Evolutionary conservation across 768 basidiomycete genomes (phyloP), one percentile per base, ranked within the genome.

Genomic region (Dendrothele bispora): DNA sequence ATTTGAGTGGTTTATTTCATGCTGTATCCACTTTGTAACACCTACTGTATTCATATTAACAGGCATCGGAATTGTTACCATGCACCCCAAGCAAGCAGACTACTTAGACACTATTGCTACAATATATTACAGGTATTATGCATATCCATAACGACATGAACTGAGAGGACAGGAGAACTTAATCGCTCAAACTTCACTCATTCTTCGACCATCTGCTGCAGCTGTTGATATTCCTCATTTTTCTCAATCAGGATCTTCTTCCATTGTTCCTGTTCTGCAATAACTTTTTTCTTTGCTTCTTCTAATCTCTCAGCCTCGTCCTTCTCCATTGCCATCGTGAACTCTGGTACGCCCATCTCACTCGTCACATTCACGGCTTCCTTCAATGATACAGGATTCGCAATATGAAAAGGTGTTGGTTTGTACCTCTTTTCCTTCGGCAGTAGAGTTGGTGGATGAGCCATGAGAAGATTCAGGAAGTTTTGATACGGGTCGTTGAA

Each of bases 401-500:
- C 80, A 7, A 78, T 66, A 56, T 91, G 83, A 61, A 89, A 88
- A 7, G 89, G 90, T 10, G 88, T 70, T 1, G 84, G 84, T 46
- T 73, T 80, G n/a, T n/a, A n/a, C 21, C 72, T 70, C 57, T 74
- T 84, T 22, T 47, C 55, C 55, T 79, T 86, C 1, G 90, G 88
- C 0, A 98, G 71, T 3, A 83, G 83, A 0, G 88, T 94, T 0
- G 95, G 93, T 2, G 91, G 84, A 60, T 95, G 80, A n/a, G 75
- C 69, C 0, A 84, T 86, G 43, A 98, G 79, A 41, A 88, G 74
- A 55, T 83, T 82, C 52, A 97, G 79, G 69, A 98, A 94, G 29
- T 83, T 75, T 49, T 89, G 84, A 53, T 86, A 91, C 1, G 97
- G 97, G 57, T 98, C 95, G 60, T 84, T 80, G 69, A 99, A 98